Conservation (phyloP, 2,329 filamentous ascomycete species). For the Ilyonectria sp. region DNA sequence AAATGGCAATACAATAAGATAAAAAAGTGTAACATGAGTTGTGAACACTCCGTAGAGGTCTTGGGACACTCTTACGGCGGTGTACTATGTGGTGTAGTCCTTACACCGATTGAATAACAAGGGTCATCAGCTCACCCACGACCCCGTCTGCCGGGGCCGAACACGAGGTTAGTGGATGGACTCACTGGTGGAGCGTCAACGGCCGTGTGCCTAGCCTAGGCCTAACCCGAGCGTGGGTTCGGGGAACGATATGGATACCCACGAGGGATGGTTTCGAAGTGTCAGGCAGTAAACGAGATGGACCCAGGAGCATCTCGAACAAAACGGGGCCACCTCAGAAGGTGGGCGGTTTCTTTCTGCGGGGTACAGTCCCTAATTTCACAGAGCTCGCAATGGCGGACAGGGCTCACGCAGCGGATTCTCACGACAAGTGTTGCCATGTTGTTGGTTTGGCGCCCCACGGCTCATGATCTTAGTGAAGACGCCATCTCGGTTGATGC, state of each 20-base stretch:
- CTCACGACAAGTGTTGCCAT: slow-evolving; percentile 3
- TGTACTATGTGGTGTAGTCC: no score
- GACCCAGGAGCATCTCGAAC: slow-evolving; percentile 26
- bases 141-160: slow-evolving; percentile 15
- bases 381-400: background rate
- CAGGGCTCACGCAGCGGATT: background rate
- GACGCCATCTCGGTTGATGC: background rate
- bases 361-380: slow-evolving; percentile 25
- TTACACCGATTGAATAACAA: background rate
- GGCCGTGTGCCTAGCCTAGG: slow-evolving; percentile 31
- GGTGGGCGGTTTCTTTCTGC: slow-evolving; percentile 11
- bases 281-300: slow-evolving; percentile 36
- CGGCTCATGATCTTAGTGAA: slow-evolving; percentile 8
- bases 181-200: slow-evolving; percentile 28
- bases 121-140: slow-evolving; percentile 21
- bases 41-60: no score
- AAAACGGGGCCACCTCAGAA: slow-evolving; percentile 23
- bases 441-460: slow-evolving; percentile 12
- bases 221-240: slow-evolving; percentile 22
- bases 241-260: slow-evolving; percentile 22
- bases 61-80: no score
- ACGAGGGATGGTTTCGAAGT: slow-evolving; percentile 35
- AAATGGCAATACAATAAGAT: background rate
- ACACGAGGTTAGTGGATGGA: slow-evolving; percentile 11
- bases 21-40: no score